Evolutionary conservation across 2,329 filamentous ascomycete species (phyloP).

Genomic region (Colletotrichum eleusines): DNA sequence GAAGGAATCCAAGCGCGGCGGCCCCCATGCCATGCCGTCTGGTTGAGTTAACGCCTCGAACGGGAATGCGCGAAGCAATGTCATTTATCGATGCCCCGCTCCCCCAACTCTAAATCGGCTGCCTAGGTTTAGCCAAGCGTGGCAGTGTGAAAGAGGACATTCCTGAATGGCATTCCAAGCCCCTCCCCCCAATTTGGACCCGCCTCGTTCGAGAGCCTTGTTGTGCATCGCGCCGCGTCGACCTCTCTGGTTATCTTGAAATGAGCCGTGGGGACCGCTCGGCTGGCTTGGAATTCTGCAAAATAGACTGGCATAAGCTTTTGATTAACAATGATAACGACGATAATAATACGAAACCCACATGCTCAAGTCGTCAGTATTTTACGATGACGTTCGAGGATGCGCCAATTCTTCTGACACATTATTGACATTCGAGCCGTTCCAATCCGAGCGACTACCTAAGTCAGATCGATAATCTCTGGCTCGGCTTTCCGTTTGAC

Average conservation of each 20-base stretch:
- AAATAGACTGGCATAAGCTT: not conserved
- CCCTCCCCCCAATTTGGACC: not conserved
- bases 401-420: not conserved
- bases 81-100: too few relatives aligned
- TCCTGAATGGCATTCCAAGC: not conserved
- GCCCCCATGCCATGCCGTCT: too few relatives aligned
- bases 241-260: not conserved
- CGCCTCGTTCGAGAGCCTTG: not conserved
- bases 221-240: too few relatives aligned
- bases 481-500: conserved; percentile 33
- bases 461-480: conserved; percentile 33
- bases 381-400: not conserved
- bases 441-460: not conserved
- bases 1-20: not conserved
- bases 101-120: not conserved
- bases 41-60: not conserved
- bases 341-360: not conserved
- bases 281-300: not conserved
- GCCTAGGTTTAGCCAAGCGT: not conserved
- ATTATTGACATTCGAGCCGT: not conserved
- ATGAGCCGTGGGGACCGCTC: not conserved
- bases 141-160: not conserved
- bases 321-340: not conserved
- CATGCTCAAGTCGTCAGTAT: not conserved
- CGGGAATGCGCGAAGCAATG: not conserved